phyloP scores from a whole-genome alignment of 768 basidiomycete genomes.

The Rubroboletus satanas region DNA sequence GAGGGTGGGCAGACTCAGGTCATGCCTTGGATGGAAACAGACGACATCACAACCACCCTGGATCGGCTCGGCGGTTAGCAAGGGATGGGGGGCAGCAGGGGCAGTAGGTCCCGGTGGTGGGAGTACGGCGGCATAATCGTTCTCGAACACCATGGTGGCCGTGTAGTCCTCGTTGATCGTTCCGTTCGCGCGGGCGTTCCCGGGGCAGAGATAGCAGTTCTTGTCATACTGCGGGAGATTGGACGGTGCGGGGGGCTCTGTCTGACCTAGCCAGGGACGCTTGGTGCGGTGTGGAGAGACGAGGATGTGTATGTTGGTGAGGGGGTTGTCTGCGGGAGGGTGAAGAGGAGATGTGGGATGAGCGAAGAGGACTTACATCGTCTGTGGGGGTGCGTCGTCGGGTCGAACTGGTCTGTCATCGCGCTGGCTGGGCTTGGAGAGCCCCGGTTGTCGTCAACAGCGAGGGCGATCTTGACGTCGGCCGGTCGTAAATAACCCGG shows the following conservation, averaged over 20 bases:
- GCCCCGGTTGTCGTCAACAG: not conserved
- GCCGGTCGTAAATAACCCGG: not conserved
- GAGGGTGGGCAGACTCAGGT: conserved; percentile 76
- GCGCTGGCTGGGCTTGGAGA: not conserved
- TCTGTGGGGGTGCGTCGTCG: conserved; percentile 63
- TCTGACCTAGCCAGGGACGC: conserved; percentile 89
- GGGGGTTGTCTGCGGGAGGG: conserved; percentile 62
- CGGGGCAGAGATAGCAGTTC: conserved; percentile 83
- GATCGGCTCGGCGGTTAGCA: conserved; percentile 63
- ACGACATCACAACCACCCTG: conserved; percentile 86
- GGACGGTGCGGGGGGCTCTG: conserved; percentile 56
- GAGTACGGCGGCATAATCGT: conserved; percentile 81
- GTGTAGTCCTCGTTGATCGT: conserved; percentile 62
- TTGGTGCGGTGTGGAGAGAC: conserved; percentile 89
- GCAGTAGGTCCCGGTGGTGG: conserved; percentile 55
- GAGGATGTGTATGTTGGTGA: conserved; percentile 71
- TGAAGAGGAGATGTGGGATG: not conserved
- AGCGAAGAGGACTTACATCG: conserved; percentile 45
- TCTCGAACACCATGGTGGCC: conserved; percentile 68
- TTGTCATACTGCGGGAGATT: conserved; percentile 63
- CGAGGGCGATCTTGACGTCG: not conserved
- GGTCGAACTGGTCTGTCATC: conserved; percentile 46
- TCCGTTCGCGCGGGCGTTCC: conserved; percentile 74
- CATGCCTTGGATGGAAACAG: conserved; percentile 82
- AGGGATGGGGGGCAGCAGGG: conserved; percentile 52